Evolutionary conservation across 108 stramenopile species (phyloP).

Genomic region (Cyclostephanos tholiformis): DNA sequence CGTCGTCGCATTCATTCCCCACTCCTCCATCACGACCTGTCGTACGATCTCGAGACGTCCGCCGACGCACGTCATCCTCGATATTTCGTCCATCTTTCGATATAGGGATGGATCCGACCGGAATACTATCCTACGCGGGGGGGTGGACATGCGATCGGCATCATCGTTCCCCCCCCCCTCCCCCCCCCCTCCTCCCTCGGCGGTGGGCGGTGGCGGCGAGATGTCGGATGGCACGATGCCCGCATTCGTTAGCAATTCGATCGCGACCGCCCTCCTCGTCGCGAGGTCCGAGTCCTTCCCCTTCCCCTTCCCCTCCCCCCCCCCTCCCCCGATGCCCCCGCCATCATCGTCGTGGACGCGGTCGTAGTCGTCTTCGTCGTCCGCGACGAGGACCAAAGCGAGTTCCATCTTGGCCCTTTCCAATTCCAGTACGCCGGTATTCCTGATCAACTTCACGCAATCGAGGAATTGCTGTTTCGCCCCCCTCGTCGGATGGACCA

Average conservation of each 20-base stretch:
- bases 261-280: constrained; percentile 22
- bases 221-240: constrained; percentile 31
- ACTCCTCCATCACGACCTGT: constrained; percentile 72
- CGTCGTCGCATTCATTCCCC: too few relatives aligned
- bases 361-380: constrained; percentile 24
- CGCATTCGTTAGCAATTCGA: constrained; percentile 20
- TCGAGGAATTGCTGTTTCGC: constrained; percentile 96
- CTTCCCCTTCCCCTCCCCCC: too few relatives aligned
- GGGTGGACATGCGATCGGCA: neutral
- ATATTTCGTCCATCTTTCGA: constrained; percentile 65
- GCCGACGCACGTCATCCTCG: constrained; percentile 30
- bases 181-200: too few relatives aligned
- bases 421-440: constrained; percentile 85
- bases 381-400: constrained; percentile 51
- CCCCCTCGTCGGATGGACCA: constrained; percentile 86
- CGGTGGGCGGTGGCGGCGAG: neutral
- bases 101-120: constrained; percentile 85
- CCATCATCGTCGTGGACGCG: constrained; percentile 25
- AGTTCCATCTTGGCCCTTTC: constrained; percentile 96
- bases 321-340: neutral
- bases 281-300: too few relatives aligned
- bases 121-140: constrained; percentile 35
- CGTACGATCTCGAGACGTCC: constrained; percentile 78
- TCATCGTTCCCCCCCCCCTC: too few relatives aligned
- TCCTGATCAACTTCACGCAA: constrained; percentile 84